These are phyloP conservation scores for Salix dunnii DNA, from an alignment of 345 rosid genomes.

Conservation along the genomic window DNA sequence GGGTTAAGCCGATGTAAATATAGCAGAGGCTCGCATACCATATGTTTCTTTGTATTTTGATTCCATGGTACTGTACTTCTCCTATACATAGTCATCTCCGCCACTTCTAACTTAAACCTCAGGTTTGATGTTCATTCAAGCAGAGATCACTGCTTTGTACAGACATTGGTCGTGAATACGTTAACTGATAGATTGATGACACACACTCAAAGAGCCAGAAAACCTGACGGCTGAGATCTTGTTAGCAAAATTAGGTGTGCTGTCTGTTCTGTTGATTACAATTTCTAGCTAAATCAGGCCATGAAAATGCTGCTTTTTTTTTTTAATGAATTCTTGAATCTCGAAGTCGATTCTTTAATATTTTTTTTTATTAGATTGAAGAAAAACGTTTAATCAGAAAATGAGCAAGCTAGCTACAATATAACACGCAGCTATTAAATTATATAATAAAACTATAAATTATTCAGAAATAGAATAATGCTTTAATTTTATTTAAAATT, in stretches of 20 bases:
- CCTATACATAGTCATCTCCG: background rate
- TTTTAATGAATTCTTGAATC: too few relatives aligned
- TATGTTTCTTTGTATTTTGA: background rate
- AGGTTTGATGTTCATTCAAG: background rate
- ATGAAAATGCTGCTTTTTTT: background rate
- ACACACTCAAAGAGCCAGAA: background rate
- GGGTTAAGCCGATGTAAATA: background rate
- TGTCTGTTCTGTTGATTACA: background rate
- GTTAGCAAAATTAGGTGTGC: background rate
- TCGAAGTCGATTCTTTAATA: too few relatives aligned
- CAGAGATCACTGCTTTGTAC: background rate
- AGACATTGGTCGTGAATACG: background rate
- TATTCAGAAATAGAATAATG: too few relatives aligned
- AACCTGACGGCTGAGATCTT: background rate
- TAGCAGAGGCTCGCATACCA: background rate
- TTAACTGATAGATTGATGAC: background rate
- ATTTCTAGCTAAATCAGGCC: background rate
- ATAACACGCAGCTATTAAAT: background rate
- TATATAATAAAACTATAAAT: too few relatives aligned
- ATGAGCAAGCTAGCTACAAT: background rate
- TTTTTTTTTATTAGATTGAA: background rate
- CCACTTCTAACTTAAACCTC: background rate
- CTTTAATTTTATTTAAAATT: too few relatives aligned
- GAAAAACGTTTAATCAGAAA: background rate
- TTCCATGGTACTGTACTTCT: background rate